Evolutionary conservation across 148 eudicot genomes (phyloP), one percentile per base, ranked within the genome.

Genomic region (Vaccinium macrocarpon): DNA sequence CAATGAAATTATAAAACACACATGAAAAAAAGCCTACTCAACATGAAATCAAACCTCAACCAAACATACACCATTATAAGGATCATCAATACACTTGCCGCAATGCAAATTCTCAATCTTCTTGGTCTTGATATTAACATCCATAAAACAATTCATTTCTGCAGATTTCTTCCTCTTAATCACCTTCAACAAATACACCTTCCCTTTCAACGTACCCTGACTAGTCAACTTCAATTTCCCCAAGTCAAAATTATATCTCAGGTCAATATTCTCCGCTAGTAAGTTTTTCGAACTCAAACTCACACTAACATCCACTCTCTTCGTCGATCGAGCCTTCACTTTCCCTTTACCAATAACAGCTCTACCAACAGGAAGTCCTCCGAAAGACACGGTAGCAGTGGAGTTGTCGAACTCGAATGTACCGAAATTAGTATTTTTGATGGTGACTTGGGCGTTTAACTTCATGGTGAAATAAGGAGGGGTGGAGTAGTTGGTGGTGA

Each of bases 361-460:
- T 14, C 13, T 10, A 4, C 88, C 86, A 2, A 81, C 46, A 0
- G 2, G 9, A 10, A 8, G 1, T 42, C 49, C 86, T 23, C 11
- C 21, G 73, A 76, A 84, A 68, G 4, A 75, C 19, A 87, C 19
- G 2, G 48, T 10, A 1, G 50, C 57, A 10, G 71, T 50, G 18
- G 66, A 66, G n/a, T 49, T 13, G 2, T n/a, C 78, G 12, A 50
- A 82, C 7, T 70, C 52, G 56, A 68, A 82, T 4, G 29, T 21
- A 9, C 84, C 84, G 46, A 82, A 82, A 21, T 82, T 70, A 18
- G 62, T 51, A 51, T 87, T 87, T 61, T 84, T 87, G 13, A 87
- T 62, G 6, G 57, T 51, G 18, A 87, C 27, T 75, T 87, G 81
- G 46, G 82, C 82, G 27, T 80, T 81, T 1, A 87, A 32, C 16